Percentiles rank a stretch among this genome's conserved stretches.
These are phyloP conservation scores for Phytopythium helicoides DNA, from an alignment of 352 stramenopile species.

Conservation along the genomic window DNA sequence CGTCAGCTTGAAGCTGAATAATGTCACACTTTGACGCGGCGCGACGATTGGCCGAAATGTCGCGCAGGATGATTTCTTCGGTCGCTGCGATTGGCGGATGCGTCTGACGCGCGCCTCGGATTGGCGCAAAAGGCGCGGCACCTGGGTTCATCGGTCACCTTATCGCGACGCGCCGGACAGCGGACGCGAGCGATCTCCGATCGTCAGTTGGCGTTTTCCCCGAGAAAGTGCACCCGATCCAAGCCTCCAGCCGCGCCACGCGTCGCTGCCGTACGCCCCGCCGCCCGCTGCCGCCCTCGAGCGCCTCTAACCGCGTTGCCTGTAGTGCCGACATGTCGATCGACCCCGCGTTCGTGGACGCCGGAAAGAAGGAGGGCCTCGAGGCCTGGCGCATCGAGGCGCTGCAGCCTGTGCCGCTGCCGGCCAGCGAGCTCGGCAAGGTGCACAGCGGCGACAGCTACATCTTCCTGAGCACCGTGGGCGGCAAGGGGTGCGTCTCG, in stretches of 20 bases:
- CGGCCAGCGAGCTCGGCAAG: constrained; percentile 64
- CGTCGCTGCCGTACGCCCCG: background rate
- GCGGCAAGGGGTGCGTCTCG: constrained; percentile 26
- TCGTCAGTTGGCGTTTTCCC: constrained; percentile 7
- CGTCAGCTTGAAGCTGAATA: constrained; percentile 6
- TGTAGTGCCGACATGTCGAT: constrained; percentile 34
- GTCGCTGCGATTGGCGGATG: background rate
- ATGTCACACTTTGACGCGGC: constrained; percentile 3
- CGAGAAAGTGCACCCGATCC: constrained; percentile 5
- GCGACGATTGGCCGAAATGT: constrained; percentile 1
- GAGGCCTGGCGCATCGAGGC: constrained; percentile 87
- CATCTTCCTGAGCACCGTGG: constrained; percentile 91
- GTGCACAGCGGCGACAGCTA: constrained; percentile 97
- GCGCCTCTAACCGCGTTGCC: no score
- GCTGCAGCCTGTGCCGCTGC: constrained; percentile 60
- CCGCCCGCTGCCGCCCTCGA: no score
- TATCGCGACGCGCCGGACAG: no score
- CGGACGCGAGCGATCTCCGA: background rate
- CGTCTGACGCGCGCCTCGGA: no score
- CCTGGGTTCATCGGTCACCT: constrained; percentile 2
- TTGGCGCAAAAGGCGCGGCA: background rate
- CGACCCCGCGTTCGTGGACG: constrained; percentile 54
- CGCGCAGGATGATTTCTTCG: background rate
- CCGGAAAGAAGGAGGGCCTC: constrained; percentile 62
- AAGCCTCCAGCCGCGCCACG: background rate